phyloP scores from a whole-genome alignment of 2,329 filamentous ascomycete genomes.

The Pseudonectria foliicola region DNA sequence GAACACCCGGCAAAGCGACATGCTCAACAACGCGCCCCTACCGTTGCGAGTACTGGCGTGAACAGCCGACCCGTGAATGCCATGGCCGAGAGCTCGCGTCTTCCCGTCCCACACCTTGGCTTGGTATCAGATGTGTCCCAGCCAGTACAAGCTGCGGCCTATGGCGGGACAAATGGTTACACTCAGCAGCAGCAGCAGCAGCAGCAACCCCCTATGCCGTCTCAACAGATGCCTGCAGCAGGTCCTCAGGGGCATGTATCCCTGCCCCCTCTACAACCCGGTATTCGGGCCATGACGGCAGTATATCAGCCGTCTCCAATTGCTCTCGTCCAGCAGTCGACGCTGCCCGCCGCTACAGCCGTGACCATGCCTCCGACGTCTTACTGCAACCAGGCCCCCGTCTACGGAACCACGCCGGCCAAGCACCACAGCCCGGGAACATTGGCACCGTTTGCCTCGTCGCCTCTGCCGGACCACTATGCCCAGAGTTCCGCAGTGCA shows the following conservation, averaged over 20 bases:
- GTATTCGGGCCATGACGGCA: constrained; percentile 67
- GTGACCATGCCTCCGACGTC: constrained; percentile 14
- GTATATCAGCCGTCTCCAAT: constrained; percentile 57
- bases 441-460: constrained; percentile 48
- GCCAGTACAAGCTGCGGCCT: constrained; percentile 19
- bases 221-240: constrained; percentile 29
- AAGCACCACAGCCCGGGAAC: constrained; percentile 48
- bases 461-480: constrained; percentile 59
- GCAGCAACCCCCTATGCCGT: too few relatives aligned
- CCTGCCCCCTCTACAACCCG: constrained; percentile 54
- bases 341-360: constrained; percentile 17
- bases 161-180: constrained; percentile 33
- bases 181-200: constrained; percentile 16
- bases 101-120: constrained; percentile 66
- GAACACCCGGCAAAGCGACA: constrained; percentile 51
- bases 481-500: constrained; percentile 45
- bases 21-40: constrained; percentile 18
- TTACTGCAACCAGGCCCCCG: constrained; percentile 24
- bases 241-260: constrained; percentile 37
- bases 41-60: constrained; percentile 9
- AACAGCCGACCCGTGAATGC: constrained; percentile 14
- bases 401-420: constrained; percentile 42
- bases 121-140: constrained; percentile 44
- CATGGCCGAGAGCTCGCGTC: constrained; percentile 32
- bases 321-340: constrained; percentile 31